These are phyloP conservation scores for Botrytis elliptica DNA, from an alignment of 2,329 filamentous ascomycete genomes.

Conservation along the genomic window DNA sequence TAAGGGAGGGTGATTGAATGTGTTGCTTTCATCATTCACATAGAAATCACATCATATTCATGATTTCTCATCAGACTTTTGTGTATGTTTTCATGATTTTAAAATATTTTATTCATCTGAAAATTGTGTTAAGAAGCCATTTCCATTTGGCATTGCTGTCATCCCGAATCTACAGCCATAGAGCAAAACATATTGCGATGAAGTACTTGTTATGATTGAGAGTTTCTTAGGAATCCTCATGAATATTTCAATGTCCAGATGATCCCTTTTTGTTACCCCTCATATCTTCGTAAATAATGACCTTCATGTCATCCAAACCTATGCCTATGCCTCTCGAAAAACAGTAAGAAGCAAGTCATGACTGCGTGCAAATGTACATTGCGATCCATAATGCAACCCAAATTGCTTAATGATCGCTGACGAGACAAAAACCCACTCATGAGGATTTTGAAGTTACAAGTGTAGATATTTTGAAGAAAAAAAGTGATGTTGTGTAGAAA, in stretches of 20 bases:
- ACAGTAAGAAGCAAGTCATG: slow-evolving; percentile 27
- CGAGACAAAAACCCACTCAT: slow-evolving; percentile 37
- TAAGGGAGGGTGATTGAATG: not conserved
- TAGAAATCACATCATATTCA: not conserved
- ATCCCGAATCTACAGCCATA: slow-evolving; percentile 15
- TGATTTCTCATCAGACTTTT: not conserved
- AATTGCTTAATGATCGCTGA: slow-evolving; percentile 35
- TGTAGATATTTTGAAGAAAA: slow-evolving; percentile 36
- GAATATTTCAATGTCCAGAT: slow-evolving; percentile 4
- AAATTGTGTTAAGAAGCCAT: slow-evolving; percentile 8
- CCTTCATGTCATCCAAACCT: slow-evolving; percentile 12
- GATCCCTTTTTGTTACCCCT: slow-evolving; percentile 5
- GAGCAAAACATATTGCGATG: slow-evolving; percentile 17
- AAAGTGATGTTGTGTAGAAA: slow-evolving; percentile 32
- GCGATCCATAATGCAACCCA: slow-evolving; percentile 28
- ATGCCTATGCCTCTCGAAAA: slow-evolving; percentile 14
- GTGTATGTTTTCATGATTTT: not conserved
- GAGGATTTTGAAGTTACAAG: slow-evolving; percentile 37
- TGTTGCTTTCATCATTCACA: not conserved
- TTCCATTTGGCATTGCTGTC: slow-evolving; percentile 16
- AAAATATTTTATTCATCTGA: slow-evolving; percentile 8
- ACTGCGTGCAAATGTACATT: slow-evolving; percentile 35
- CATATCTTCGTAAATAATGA: slow-evolving; percentile 10
- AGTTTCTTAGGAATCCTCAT: not conserved
- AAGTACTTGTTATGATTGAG: slow-evolving; percentile 13